phyloP scores from a whole-genome alignment of 176 grass and related monocot species.

The Oryza australiensis region DNA sequence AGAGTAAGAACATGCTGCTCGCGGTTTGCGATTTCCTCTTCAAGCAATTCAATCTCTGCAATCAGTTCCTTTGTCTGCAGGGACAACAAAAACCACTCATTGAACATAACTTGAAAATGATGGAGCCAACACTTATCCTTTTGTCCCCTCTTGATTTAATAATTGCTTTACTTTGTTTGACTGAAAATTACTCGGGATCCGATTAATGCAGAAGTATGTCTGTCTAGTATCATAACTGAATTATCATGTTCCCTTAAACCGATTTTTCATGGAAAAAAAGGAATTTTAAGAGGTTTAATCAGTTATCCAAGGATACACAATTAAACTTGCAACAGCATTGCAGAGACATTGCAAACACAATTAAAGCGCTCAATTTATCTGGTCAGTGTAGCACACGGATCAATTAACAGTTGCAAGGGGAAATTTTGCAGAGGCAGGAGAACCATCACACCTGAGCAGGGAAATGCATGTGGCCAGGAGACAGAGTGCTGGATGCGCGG shows the following conservation, averaged over 20 bases:
- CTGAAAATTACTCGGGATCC: not conserved
- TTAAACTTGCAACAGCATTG: not conserved
- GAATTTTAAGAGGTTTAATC: not conserved
- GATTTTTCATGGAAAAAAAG: not conserved
- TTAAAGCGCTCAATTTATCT: not conserved
- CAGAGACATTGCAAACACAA: not conserved
- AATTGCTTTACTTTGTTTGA: conserved; percentile 14
- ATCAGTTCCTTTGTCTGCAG: conserved; percentile 82
- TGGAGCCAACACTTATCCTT: not conserved
- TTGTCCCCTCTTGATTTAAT: not conserved
- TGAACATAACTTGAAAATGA: not conserved
- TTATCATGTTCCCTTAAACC: not conserved
- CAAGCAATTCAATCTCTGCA: conserved; percentile 87
- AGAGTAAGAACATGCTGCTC: conserved; percentile 96
- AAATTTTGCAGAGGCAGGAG: not conserved
- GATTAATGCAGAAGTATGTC: not conserved
- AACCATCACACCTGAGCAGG: conserved; percentile 62
- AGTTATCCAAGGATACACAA: not conserved
- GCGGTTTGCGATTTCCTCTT: conserved; percentile 88
- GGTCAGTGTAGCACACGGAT: not conserved
- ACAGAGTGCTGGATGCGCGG: conserved; percentile 81
- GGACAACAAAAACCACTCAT: not conserved
- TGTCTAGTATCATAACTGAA: not conserved
- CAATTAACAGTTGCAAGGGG: not conserved
- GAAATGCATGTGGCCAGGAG: conserved; percentile 83